These are phyloP conservation scores for Endotrypanum monterogeii DNA, from an alignment of 208 protist genomes.

Conservation along the genomic window DNA sequence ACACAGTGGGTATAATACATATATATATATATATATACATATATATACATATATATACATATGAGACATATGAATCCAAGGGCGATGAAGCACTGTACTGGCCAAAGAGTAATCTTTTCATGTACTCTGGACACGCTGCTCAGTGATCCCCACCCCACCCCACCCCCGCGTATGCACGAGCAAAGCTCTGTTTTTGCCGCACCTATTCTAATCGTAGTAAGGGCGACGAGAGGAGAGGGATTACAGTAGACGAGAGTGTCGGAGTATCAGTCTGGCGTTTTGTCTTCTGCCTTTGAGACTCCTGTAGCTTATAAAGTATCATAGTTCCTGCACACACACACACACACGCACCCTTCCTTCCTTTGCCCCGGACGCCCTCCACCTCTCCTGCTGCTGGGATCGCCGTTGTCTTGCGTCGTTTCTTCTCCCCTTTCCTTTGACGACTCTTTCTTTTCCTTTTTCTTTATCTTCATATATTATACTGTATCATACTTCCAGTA, in stretches of 20 bases:
- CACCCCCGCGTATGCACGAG: not conserved
- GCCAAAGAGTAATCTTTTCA: not conserved
- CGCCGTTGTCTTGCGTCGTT: not conserved
- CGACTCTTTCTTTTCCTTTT: no score
- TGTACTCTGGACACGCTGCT: not conserved
- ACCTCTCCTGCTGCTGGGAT: not conserved
- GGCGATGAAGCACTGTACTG: not conserved
- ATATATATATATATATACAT: no score
- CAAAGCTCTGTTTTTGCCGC: not conserved
- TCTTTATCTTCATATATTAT: no score
- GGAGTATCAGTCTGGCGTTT: no score
- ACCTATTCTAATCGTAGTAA: not conserved
- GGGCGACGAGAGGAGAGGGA: not conserved
- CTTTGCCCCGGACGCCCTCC: not conserved
- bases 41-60: no score
- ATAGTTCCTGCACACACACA: not conserved
- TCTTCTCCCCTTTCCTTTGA: not conserved
- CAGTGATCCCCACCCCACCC: not conserved
- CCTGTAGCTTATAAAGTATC: no score
- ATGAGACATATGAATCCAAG: not conserved
- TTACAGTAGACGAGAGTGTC: not conserved
- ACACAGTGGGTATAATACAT: not conserved
- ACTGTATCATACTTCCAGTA: no score
- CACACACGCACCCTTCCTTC: constrained; percentile 10
- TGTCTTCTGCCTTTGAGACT: no score